Base-by-base conservation (phyloP, 805 yeast species). In the Middelhovenomyces tepae region DNA sequence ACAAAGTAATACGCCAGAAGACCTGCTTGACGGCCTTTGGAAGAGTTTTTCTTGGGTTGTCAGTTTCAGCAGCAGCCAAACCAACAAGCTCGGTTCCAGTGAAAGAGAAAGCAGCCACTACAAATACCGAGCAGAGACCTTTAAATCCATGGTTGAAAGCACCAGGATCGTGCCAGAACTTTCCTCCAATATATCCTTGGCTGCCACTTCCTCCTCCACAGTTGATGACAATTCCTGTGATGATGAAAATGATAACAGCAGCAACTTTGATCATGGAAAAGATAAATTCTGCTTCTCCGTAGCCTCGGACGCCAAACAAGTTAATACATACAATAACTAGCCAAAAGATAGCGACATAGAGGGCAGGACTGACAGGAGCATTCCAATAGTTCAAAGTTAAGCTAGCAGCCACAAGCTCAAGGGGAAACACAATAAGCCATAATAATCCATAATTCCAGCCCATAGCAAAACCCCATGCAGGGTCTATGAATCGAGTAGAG, bases 21-120 rank as follows among this genome's bases (percentile, higher is more conserved):
- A 79, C 82, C 59, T 80, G 85, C 55, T 79, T 79, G 37, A 78
- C 75, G 24, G 87, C 85, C 34, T 68, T 67, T 26, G 87, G 87
- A 34, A 79, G 65, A 2, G 79, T 56, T 37, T 63, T 65, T 46
- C 81, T 64, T 33, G 87, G 86, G 53, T 78, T 71, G 28, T 59
- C 70, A 16, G 83, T 64, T 57, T 81, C 89, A 7, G 87, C 86
- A 21, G 86, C 78, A 10, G 85, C 78, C 21, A 80, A 62, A 32
- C 84, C 82, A 24, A 69, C 70, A 45, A 79, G 60, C 55, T 80
- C 89, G 14, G 82, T 71, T 44, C 87, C 87, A 27, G 81, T 74
- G 48, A 74, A 78, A n/a, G 83, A 69, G 53, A 78, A 80, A 0
- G 84, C 83, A 5, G 85, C 83, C 22, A 78, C 71, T 30, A 78